Evolutionary conservation across 345 rosid genomes (phyloP).

Genomic region (Salix viminalis): DNA sequence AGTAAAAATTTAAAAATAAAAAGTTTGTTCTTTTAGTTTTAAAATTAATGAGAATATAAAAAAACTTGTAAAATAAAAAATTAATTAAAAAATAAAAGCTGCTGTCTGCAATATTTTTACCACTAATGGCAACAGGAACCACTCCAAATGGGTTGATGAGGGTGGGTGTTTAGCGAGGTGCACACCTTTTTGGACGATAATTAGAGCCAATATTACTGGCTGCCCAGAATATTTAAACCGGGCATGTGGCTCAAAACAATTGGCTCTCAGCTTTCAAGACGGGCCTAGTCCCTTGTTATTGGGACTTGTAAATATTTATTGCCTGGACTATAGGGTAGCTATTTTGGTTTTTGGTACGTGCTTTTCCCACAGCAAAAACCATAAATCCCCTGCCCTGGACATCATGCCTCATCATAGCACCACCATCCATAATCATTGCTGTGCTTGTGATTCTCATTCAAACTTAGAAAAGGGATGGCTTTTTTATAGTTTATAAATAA

Average conservation of each 20-base stretch:
- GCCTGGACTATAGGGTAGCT: neutral
- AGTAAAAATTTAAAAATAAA: no score
- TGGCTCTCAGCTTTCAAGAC: neutral
- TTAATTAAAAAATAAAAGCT: no score
- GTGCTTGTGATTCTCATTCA: neutral
- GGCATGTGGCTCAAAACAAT: slow-evolving; percentile 15
- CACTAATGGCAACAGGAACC: no score
- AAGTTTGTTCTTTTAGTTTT: no score
- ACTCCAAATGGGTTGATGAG: no score
- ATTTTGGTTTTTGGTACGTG: neutral
- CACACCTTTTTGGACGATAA: neutral
- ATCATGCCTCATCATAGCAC: neutral
- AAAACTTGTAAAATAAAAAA: no score
- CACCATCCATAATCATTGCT: slow-evolving; percentile 5
- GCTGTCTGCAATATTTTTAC: no score
- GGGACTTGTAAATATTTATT: neutral
- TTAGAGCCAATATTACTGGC: neutral
- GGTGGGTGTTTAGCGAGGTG: neutral
- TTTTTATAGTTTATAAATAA: no score
- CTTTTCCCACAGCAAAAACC: neutral
- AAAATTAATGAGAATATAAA: no score
- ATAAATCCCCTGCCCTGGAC: neutral
- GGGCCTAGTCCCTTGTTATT: neutral
- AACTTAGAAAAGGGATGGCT: no score
- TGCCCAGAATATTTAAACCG: neutral